Percentiles rank a stretch among this genome's conserved stretches.
These are phyloP conservation scores for Ceratocystis lukuohia DNA, from an alignment of 2,329 filamentous ascomycete species.

Conservation along the genomic window DNA sequence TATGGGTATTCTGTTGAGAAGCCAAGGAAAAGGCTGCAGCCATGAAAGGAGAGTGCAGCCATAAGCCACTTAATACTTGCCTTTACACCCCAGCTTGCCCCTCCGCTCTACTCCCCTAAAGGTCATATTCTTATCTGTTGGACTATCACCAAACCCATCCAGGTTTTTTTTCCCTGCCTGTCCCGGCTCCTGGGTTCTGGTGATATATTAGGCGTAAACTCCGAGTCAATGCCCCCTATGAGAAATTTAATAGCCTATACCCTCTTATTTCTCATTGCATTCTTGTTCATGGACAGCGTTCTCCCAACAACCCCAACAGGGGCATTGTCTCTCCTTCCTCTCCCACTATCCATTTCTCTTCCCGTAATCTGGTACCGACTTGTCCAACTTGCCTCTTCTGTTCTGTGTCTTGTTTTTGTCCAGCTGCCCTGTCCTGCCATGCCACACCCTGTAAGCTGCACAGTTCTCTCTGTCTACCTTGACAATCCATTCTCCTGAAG, in stretches of 20 bases:
- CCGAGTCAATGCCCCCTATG: constrained; percentile 1
- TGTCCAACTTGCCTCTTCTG: not conserved
- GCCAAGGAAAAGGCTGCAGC: not conserved
- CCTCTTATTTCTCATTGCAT: not conserved
- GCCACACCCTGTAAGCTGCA: not conserved
- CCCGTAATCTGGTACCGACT: not conserved
- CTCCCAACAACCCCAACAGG: not conserved
- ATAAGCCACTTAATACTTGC: not conserved
- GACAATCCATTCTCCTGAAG: not conserved
- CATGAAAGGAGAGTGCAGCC: not conserved
- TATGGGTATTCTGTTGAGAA: not conserved
- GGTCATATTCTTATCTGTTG: no score
- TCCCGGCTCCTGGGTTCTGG: not conserved
- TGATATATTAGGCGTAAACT: not conserved
- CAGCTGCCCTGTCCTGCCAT: not conserved
- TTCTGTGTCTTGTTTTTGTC: not conserved
- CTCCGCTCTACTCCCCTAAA: no score
- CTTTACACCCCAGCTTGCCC: not conserved
- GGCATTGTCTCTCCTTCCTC: not conserved
- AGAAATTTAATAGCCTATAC: not conserved
- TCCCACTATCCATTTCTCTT: not conserved
- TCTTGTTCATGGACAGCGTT: not conserved
- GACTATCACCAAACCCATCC: not conserved
- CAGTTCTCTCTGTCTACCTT: not conserved
- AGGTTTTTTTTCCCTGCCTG: not conserved